Conservation (phyloP, 805 yeast genomes). For the Zygotorulaspora chibaensis region DNA sequence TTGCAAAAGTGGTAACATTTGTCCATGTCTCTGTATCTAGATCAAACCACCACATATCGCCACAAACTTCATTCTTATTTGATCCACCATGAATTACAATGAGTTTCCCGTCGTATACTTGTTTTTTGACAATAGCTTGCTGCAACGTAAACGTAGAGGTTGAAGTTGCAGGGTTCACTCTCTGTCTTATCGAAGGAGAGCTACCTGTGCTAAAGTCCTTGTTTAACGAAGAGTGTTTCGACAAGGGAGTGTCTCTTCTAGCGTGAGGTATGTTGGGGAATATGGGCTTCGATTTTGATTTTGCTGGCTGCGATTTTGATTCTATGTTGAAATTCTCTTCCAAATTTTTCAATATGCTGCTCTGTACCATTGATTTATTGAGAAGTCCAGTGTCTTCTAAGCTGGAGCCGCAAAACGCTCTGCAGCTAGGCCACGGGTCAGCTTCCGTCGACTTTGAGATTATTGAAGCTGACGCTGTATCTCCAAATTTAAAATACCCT, state of each 20-base stretch:
- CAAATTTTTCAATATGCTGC: slow-evolving; percentile 20
- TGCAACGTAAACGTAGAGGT: neutral
- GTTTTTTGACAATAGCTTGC: neutral
- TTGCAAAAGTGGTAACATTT: slow-evolving; percentile 14
- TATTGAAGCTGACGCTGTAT: slow-evolving; percentile 35
- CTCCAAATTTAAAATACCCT: slow-evolving; percentile 37
- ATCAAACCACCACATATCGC: slow-evolving; percentile 51
- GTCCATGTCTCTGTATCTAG: slow-evolving; percentile 43
- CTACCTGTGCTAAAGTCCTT: slow-evolving; percentile 4
- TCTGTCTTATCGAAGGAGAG: neutral
- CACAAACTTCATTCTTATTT: slow-evolving; percentile 34
- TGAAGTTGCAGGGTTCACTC: slow-evolving; percentile 5
- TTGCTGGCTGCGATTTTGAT: slow-evolving; percentile 4
- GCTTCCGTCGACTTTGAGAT: slow-evolving; percentile 17
- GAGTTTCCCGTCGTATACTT: slow-evolving; percentile 13
- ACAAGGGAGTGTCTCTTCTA: slow-evolving; percentile 7
- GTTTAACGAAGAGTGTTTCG: slow-evolving; percentile 1
- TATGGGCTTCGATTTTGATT: slow-evolving; percentile 10
- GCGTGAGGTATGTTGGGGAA: slow-evolving; percentile 21
- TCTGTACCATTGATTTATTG: slow-evolving; percentile 12
- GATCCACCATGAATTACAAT: slow-evolving; percentile 41
- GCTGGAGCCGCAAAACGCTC: slow-evolving; percentile 37
- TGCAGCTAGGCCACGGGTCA: slow-evolving; percentile 31
- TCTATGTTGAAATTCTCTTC: slow-evolving; percentile 22
- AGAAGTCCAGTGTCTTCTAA: slow-evolving; percentile 20